Evolutionary conservation across 2,329 filamentous ascomycete genomes (phyloP).

Genomic region (Sarocladiaceae sp.): DNA sequence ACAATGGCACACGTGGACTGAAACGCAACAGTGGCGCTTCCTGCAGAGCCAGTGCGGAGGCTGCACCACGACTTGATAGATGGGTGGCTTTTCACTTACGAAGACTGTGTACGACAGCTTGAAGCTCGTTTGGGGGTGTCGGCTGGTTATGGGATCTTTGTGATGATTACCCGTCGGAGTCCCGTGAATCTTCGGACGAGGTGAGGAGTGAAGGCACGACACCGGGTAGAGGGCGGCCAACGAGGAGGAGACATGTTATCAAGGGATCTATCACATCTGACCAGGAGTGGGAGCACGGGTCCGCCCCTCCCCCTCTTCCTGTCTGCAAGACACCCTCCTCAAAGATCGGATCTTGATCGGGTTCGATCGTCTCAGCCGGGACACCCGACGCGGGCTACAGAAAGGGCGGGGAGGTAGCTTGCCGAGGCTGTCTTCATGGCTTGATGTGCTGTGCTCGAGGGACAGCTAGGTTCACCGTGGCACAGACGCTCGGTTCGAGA

Average conservation of each 20-base stretch:
- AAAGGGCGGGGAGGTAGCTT: no score
- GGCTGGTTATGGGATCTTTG: no score
- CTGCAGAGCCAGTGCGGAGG: background rate
- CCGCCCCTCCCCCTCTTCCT: no score
- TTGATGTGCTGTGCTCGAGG: no score
- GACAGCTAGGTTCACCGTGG: no score
- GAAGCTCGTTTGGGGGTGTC: background rate
- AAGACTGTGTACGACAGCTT: background rate
- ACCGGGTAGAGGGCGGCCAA: no score
- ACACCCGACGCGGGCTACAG: no score
- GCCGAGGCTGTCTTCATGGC: no score
- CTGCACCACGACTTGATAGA: background rate
- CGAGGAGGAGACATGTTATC: no score
- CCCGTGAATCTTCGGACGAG: constrained; percentile 2
- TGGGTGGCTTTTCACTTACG: background rate
- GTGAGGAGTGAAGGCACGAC: background rate
- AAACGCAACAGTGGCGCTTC: background rate
- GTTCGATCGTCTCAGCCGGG: constrained; percentile 1
- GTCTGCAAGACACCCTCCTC: background rate
- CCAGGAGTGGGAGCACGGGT: no score
- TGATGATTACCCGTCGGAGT: background rate
- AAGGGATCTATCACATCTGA: no score
- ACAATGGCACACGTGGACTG: background rate
- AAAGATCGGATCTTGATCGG: constrained; percentile 7
- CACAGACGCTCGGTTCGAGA: no score